Evolutionary conservation across 371 early-diverging fungal species (phyloP), one percentile per base, ranked within the genome.

Genomic region (Mycotypha africana): DNA sequence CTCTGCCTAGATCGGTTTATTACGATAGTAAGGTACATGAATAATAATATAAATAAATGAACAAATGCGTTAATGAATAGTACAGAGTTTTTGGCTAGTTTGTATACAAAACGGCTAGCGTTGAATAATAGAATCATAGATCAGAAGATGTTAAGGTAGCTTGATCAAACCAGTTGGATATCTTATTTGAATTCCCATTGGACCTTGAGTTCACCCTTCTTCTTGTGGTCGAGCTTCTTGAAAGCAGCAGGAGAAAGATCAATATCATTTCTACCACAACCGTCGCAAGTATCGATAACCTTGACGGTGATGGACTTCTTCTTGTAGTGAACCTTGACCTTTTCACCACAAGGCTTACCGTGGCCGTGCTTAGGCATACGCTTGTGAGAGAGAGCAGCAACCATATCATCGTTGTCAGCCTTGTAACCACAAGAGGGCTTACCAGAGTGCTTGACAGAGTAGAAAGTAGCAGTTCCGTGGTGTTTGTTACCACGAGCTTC

Each of bases 271-370:
- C 19, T 17, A 4, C 21, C 22, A 44, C 80, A 79, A 1, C 31
- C 47, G 2, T 70, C 70, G 42, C 80, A 79, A 8, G 69, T 70
- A 42, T 79, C 79, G 19, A 71, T 60, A 15, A 74, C 61, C 1
- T 16, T 63, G 17, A 64, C 76, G 12, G 55, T 66, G 23, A 75
- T 69, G 5, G 48, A 42, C 5, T 63, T 62, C 23, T 50, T 45
- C 1, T 56, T 51, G 15, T 60, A 60, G 4, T 47, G 54, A 2
- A 64, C 50, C 5, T 31, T 67, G 17, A 70, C 59, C 16, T 23
- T 12, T 45, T 69, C 58, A 32, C 75, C 74, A 38, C 81, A 82
- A 0, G 59, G 39, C 7, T 70, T 68, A 6, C 33, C 41, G 36
- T 40, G 41, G 14, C 58, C 54, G n/a, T n/a, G n/a, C 8, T 37